Percentiles rank a stretch among this genome's conserved stretches.
These are phyloP conservation scores for Jatropha multifida DNA, from an alignment of 441 rosid species.

Conservation along the genomic window DNA sequence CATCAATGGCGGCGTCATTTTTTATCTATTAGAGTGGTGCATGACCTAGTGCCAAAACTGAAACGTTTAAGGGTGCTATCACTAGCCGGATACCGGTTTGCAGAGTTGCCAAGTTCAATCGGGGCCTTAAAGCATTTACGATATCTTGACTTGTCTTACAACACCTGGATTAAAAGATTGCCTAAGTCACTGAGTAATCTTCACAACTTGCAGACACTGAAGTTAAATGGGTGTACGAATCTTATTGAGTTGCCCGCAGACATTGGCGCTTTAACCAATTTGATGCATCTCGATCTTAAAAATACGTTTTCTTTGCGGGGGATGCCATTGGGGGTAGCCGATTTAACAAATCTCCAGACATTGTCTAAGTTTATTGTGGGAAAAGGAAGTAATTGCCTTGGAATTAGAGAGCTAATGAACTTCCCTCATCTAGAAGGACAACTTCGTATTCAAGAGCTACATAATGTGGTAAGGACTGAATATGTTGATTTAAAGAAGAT, in stretches of 20 bases:
- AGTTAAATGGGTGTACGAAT: background rate
- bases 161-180: background rate
- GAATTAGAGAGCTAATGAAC: background rate
- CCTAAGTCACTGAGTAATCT: background rate
- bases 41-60: slow-evolving; percentile 4
- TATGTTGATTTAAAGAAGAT: background rate
- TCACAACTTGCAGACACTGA: background rate
- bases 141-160: slow-evolving; percentile 24
- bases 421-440: background rate
- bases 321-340: slow-evolving; percentile 21
- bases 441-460: background rate
- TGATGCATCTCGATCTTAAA: background rate
- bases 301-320: background rate
- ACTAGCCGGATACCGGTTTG: background rate
- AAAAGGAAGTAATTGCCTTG: background rate
- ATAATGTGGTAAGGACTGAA: background rate
- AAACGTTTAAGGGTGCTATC: slow-evolving; percentile 8
- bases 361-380: background rate
- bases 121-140: slow-evolving; percentile 23
- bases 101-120: background rate
- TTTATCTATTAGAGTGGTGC: background rate
- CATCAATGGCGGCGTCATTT: background rate
- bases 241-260: background rate
- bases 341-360: background rate
- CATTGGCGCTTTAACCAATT: slow-evolving; percentile 9